Base-by-base conservation (phyloP, 257 asterid species). In the Agastache rugosa region DNA sequence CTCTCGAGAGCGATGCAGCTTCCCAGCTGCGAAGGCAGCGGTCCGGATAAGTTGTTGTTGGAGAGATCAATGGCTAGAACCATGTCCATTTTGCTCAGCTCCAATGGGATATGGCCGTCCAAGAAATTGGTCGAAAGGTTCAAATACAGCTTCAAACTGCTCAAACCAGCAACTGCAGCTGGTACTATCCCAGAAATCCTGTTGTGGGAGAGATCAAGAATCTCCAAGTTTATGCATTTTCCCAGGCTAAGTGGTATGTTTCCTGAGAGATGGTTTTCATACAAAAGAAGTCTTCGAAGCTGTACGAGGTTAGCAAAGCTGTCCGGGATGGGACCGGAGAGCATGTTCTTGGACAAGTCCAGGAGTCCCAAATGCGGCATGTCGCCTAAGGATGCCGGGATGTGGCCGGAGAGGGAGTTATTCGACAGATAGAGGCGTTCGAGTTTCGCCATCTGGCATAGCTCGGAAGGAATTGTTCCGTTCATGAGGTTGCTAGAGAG, bases 41-140 rank as follows among this genome's bases (percentile, higher is more conserved):
- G 7, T 17, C 91, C 77, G 0, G 96, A 86, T 11, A 92, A 85
- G 45, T 80, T 81, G 78, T 92, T 92, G 1, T 77, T 79, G 0
- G 97, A 92, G 0, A 92, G 76, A 76, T 92, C 97, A 69, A 92
- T 79, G 16, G 91, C 91, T 54, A 88, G 59, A 3, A 92, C 92
- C 97, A 89, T 90, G 72, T 88, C 89, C 96, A 92, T 87, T 74
- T 92, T 90, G 35, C 91, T 84, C 23, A 92, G 82, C 86, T 88
- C 97, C 17, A 89, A 22, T 0, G 97, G 98, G 11, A 92, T 85
- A 2, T 65, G 80, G 2, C 98, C 97, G 14, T 79, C 78, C 73
- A 92, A 69, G 59, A 65, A 75, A 75, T 90, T 92, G 71, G 86
- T 76, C 6, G 98, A 92, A 56, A 90, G 74, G 85, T 92, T 92